These are phyloP conservation scores for Globisporangium iwayamae DNA, from an alignment of 352 stramenopile genomes.

Conservation along the genomic window DNA sequence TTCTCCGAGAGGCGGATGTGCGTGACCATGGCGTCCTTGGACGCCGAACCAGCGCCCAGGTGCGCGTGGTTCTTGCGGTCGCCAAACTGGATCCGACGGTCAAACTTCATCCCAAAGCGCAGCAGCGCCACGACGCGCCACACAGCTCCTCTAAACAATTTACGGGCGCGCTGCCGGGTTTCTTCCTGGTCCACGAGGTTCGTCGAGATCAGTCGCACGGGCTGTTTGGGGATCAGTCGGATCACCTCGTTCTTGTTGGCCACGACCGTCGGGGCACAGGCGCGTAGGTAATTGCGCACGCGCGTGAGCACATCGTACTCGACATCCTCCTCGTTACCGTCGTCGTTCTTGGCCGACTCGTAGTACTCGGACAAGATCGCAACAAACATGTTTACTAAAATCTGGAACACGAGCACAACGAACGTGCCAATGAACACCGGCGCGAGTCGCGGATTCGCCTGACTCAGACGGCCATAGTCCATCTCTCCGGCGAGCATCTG, in stretches of 20 bases:
- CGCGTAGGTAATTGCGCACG: conserved; percentile 69
- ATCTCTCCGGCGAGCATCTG: conserved; percentile 85
- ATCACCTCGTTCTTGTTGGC: conserved; percentile 77
- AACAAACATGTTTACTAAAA: conserved; percentile 90
- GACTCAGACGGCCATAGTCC: conserved; percentile 69
- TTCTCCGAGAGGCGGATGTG: conserved; percentile 86
- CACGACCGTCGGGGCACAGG: conserved; percentile 77
- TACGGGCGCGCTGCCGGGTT: conserved; percentile 71
- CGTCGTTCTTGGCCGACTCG: conserved; percentile 78
- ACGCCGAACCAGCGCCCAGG: conserved; percentile 16
- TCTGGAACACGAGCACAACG: conserved; percentile 83
- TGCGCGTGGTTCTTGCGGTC: conserved; percentile 42
- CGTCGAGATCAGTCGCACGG: conserved; percentile 83
- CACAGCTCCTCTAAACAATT: conserved; percentile 79
- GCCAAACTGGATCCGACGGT: conserved; percentile 76
- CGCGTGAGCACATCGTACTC: conserved; percentile 86
- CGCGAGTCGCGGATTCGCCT: conserved; percentile 77
- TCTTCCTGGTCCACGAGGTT: conserved; percentile 87
- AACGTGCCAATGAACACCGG: conserved; percentile 84
- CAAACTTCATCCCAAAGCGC: conserved; percentile 87
- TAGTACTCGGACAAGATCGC: conserved; percentile 88
- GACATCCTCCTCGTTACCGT: conserved; percentile 60
- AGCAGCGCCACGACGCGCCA: conserved; percentile 86
- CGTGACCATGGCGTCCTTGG: conserved; percentile 52
- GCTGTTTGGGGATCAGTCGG: conserved; percentile 61